phyloP scores from a whole-genome alignment of 768 basidiomycete genomes.

The Saitozyma sp. region DNA sequence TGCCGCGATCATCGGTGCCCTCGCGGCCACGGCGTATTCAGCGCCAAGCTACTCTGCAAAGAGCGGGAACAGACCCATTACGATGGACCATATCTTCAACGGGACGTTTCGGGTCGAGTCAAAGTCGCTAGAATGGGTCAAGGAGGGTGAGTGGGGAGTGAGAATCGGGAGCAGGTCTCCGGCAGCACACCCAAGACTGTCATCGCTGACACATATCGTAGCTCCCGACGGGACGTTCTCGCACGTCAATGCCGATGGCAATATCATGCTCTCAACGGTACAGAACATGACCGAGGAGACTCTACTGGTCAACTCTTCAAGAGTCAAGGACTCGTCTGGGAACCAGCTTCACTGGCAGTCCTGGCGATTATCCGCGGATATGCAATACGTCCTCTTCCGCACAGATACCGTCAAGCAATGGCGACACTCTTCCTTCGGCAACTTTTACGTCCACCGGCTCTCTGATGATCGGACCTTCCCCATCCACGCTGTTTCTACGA shows the following conservation, averaged over 20 bases:
- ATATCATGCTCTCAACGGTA: constrained; percentile 78
- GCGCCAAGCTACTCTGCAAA: constrained; percentile 56
- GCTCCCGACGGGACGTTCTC: constrained; percentile 95
- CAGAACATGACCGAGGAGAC: constrained; percentile 58
- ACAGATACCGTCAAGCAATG: constrained; percentile 84
- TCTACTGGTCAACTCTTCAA: constrained; percentile 43
- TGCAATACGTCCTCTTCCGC: constrained; percentile 83
- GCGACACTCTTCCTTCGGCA: constrained; percentile 85
- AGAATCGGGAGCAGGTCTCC: not conserved
- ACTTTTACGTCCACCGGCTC: constrained; percentile 88
- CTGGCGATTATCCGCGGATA: constrained; percentile 88
- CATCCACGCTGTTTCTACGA: constrained; percentile 66
- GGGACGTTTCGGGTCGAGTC: constrained; percentile 69
- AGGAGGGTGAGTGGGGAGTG: constrained; percentile 67
- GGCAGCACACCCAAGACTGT: no score
- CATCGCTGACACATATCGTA: constrained; percentile 45
- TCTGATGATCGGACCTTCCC: constrained; percentile 68
- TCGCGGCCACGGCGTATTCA: constrained; percentile 72
- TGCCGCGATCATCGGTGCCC: constrained; percentile 69
- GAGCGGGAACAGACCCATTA: constrained; percentile 64
- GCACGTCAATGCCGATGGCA: constrained; percentile 58
- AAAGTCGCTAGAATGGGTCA: constrained; percentile 74
- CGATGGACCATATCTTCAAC: constrained; percentile 89
- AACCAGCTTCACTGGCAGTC: constrained; percentile 54
- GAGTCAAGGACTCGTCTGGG: constrained; percentile 39